phyloP scores from a whole-genome alignment of 495 filamentous ascomycete species.

The Penicillium ucsense region DNA sequence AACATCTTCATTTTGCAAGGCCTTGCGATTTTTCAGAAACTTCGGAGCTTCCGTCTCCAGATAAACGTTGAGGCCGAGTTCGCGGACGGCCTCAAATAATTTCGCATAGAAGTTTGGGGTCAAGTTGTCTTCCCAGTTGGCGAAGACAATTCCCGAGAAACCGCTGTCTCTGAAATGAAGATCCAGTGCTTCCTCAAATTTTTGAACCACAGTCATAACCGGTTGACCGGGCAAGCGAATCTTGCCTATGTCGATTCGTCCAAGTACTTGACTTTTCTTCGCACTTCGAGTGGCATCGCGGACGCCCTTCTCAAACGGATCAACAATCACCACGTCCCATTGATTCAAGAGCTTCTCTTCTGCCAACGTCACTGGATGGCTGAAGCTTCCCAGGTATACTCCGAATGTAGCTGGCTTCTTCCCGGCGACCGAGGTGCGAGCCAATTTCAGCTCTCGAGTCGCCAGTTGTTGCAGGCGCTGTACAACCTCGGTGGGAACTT shows the following conservation, averaged over 20 bases:
- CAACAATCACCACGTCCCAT: conserved; percentile 41
- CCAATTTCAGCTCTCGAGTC: conserved; percentile 15
- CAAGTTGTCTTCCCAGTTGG: conserved; percentile 36
- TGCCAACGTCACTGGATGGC: conserved; percentile 19
- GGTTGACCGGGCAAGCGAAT: conserved; percentile 20
- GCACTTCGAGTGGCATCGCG: conserved; percentile 22
- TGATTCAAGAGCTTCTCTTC: conserved; percentile 27
- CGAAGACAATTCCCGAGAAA: conserved; percentile 40
- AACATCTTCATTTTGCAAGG: conserved; percentile 25
- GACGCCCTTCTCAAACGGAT: conserved; percentile 34
- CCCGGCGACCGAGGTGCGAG: conserved; percentile 1
- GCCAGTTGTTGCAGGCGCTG: conserved; percentile 20
- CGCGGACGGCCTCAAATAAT: conserved; percentile 25
- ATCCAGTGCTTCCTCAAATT: conserved; percentile 22
- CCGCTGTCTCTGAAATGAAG: conserved; percentile 20
- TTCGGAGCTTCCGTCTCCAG: conserved; percentile 39
- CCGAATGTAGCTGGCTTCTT: conserved; percentile 38
- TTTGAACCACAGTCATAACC: conserved; percentile 17
- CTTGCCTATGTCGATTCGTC: conserved; percentile 31
- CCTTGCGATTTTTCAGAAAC: conserved; percentile 34
- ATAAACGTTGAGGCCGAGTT: conserved; percentile 36
- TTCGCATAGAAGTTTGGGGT: conserved; percentile 22
- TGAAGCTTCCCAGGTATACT: conserved; percentile 38
- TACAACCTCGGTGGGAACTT: conserved; percentile 19
- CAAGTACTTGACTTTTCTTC: conserved; percentile 23